Percentiles rank a stretch among this genome's conserved stretches.
Conservation (phyloP, 2,329 filamentous ascomycete genomes). For the Pezizomycotina sp. region DNA sequence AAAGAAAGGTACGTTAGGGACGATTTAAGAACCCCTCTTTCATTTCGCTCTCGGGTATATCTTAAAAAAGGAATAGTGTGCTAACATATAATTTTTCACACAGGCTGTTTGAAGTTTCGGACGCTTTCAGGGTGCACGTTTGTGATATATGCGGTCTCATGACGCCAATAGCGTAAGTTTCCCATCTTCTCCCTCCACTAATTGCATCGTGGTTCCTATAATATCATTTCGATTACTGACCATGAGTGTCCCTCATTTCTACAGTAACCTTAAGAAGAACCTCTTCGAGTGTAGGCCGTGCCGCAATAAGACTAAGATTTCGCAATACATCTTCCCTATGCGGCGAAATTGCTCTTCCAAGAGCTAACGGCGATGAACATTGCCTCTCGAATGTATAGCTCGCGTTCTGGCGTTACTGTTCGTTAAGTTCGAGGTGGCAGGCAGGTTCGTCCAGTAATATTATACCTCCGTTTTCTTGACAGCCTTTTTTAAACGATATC, state of each 20-base stretch:
- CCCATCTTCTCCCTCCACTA: constrained; percentile 4
- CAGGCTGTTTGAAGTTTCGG: constrained; percentile 83
- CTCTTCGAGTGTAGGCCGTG: constrained; percentile 93
- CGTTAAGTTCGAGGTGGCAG: too few relatives aligned
- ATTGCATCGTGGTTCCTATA: constrained; percentile 23
- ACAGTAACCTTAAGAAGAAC: constrained; percentile 79
- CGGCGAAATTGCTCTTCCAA: constrained; percentile 95
- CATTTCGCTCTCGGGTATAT: not conserved
- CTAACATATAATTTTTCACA: not conserved
- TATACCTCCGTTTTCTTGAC: too few relatives aligned
- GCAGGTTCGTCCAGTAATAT: too few relatives aligned
- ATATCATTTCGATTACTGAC: constrained; percentile 23
- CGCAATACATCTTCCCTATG: constrained; percentile 96
- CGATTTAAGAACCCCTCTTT: too few relatives aligned
- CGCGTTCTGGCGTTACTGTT: constrained; percentile 57
- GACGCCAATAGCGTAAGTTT: constrained; percentile 92
- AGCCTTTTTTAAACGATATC: too few relatives aligned
- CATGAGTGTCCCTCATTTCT: constrained; percentile 24
- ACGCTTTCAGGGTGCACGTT: constrained; percentile 94
- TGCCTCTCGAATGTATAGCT: constrained; percentile 90
- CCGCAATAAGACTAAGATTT: constrained; percentile 98
- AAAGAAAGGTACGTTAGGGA: constrained; percentile 59
- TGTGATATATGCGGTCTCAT: constrained; percentile 98
- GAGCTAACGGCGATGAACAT: constrained; percentile 98
- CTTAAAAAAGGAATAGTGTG: not conserved